phyloP scores from a whole-genome alignment of 768 basidiomycete species.

The Naganishia vaughanmartiniae region DNA sequence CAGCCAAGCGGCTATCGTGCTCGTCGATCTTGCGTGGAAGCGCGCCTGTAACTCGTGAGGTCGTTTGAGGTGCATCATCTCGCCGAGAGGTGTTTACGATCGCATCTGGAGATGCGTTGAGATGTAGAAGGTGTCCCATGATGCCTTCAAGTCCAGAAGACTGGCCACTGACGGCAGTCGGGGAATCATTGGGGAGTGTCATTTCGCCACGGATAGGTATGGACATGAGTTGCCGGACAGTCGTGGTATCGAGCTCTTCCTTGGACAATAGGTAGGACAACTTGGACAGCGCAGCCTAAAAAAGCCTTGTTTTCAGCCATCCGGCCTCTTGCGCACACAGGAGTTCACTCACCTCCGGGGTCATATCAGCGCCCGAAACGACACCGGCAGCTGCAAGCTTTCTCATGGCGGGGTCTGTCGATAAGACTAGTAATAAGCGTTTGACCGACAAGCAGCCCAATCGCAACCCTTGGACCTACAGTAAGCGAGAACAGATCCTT shows the following conservation, averaged over 20 bases:
- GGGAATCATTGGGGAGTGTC: constrained; percentile 59
- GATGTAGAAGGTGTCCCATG: constrained; percentile 60
- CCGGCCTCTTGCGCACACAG: too few species aligned
- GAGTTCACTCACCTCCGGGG: constrained; percentile 70
- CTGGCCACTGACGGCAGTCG: constrained; percentile 55
- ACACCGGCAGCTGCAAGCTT: constrained; percentile 59
- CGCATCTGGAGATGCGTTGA: background rate
- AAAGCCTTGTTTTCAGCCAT: background rate
- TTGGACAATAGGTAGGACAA: constrained; percentile 86
- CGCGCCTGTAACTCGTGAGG: constrained; percentile 41
- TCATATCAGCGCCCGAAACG: constrained; percentile 86
- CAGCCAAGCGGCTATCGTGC: constrained; percentile 64
- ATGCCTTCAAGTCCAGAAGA: constrained; percentile 22
- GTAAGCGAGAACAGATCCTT: constrained; percentile 68
- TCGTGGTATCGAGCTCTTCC: constrained; percentile 11
- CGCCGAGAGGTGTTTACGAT: constrained; percentile 14
- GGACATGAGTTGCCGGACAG: constrained; percentile 69
- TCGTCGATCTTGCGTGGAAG: constrained; percentile 50
- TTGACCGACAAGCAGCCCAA: constrained; percentile 63
- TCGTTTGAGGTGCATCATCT: constrained; percentile 5
- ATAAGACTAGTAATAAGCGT: constrained; percentile 49
- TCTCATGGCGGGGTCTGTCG: constrained; percentile 25
- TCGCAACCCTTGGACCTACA: constrained; percentile 18
- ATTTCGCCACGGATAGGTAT: constrained; percentile 86
- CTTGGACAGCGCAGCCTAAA: constrained; percentile 82